These are phyloP conservation scores for Haplosporangium gracile DNA, from an alignment of 192 early-diverging fungal genomes.

Conservation along the genomic window DNA sequence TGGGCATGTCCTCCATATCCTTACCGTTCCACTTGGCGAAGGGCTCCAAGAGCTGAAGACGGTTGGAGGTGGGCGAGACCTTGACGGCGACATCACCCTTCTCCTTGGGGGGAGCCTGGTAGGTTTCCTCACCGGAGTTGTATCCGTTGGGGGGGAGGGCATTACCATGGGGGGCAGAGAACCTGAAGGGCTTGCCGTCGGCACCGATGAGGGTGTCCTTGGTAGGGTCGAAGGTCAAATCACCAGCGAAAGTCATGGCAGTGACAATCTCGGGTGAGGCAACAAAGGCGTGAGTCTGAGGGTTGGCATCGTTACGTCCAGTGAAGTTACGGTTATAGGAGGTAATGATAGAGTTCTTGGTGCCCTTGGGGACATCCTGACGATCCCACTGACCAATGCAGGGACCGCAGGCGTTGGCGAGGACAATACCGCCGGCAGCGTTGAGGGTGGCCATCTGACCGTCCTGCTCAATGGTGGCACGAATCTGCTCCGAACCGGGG, in stretches of 20 bases:
- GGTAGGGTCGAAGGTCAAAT: constrained; percentile 94
- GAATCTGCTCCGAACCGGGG: constrained; percentile 98
- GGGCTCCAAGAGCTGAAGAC: constrained; percentile 86
- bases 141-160: constrained; percentile 95
- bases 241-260: constrained; percentile 95
- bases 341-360: constrained; percentile 98
- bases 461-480: constrained; percentile 95
- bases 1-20: constrained; percentile 83
- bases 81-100: constrained; percentile 78
- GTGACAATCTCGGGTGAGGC: constrained; percentile 96
- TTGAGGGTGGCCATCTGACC: constrained; percentile 84
- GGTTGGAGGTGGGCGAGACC: constrained; percentile 88
- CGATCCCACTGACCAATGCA: constrained; percentile 99
- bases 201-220: constrained; percentile 89
- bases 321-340: constrained; percentile 99
- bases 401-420: constrained; percentile 98
- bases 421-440: constrained; percentile 86
- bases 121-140: constrained; percentile 94
- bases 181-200: constrained; percentile 96
- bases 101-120: constrained; percentile 93
- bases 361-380: constrained; percentile 95
- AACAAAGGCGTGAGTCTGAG: constrained; percentile 96
- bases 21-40: constrained; percentile 93
- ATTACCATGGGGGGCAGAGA: constrained; percentile 83
- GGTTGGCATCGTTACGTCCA: constrained; percentile 99